A percentile compares a stretch with the other conserved stretches of the same genome.
Evolutionary conservation across 805 yeast species (phyloP).

Genomic region (Lipomyces orientalis): DNA sequence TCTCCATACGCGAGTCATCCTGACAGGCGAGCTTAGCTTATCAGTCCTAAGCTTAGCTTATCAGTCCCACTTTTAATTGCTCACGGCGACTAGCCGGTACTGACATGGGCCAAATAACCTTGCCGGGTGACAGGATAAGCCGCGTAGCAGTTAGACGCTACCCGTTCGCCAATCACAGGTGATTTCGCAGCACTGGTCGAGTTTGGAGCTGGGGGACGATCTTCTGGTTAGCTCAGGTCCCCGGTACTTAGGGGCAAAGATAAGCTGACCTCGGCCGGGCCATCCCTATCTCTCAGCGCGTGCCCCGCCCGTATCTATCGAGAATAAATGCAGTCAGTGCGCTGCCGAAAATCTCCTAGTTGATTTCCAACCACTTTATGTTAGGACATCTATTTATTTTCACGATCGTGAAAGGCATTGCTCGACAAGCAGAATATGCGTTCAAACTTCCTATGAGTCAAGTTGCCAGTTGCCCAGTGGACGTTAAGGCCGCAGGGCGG

Average conservation of each 20-base stretch:
- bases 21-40: not conserved
- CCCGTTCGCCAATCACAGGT: not conserved
- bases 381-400: not conserved
- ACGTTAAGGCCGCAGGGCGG: not conserved
- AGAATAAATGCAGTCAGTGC: not conserved
- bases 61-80: not conserved
- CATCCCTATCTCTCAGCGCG: not conserved
- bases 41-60: not conserved
- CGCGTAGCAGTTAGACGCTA: not conserved
- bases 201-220: not conserved
- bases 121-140: not conserved
- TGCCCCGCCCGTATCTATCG: not conserved
- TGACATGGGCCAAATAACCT: not conserved
- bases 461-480: not conserved
- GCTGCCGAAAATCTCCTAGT: not conserved
- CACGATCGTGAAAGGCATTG: not conserved
- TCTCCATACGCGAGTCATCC: not conserved
- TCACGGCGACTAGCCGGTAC: not conserved
- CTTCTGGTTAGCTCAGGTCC: not conserved
- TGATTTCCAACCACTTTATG: not conserved
- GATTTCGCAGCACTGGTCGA: not conserved
- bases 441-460: not conserved
- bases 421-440: not conserved
- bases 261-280: not conserved
- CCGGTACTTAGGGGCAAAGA: not conserved